Evolutionary conservation across 2,329 filamentous ascomycete species (phyloP).

Genomic region (Xylaria sp.): DNA sequence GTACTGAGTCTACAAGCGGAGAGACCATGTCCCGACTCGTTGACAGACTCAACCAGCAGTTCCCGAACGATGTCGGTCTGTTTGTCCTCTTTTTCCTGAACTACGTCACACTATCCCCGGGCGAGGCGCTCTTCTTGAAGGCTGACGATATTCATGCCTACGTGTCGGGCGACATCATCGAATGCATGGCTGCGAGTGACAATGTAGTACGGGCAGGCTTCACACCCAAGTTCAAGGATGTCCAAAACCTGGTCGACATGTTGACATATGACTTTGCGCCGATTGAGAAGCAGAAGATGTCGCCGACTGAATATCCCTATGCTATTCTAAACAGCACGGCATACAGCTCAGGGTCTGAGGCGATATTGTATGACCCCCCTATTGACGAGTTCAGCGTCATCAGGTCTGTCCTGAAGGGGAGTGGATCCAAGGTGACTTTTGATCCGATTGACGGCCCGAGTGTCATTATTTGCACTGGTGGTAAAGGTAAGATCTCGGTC

Average conservation of each 20-base stretch:
- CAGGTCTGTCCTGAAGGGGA: conserved; percentile 73
- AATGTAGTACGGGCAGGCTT: conserved; percentile 97
- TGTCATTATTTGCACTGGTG: conserved; percentile 88
- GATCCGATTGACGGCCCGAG: conserved; percentile 87
- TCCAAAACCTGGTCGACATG: conserved; percentile 85
- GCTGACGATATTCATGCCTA: conserved; percentile 99
- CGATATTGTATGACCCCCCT: conserved; percentile 86
- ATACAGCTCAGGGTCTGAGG: conserved; percentile 77
- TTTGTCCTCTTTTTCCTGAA: conserved; percentile 98
- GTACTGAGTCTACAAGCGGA: conserved; percentile 70
- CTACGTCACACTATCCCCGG: conserved; percentile 83
- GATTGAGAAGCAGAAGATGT: conserved; percentile 93
- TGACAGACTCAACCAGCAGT: conserved; percentile 77
- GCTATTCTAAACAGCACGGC: conserved; percentile 79
- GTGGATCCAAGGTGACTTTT: conserved; percentile 83
- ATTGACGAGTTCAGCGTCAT: conserved; percentile 97
- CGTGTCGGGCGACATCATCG: conserved; percentile 90
- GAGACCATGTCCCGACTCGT: conserved; percentile 79
- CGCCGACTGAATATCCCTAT: conserved; percentile 83
- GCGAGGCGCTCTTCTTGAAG: conserved; percentile 94
- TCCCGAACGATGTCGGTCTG: conserved; percentile 87
- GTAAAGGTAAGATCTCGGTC: conserved; percentile 82
- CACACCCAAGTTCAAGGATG: conserved; percentile 98
- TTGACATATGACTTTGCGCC: conserved; percentile 95
- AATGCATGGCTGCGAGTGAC: conserved; percentile 99